Evolutionary conservation across 495 filamentous ascomycete species (phyloP), one percentile per base, ranked within the genome.

Genomic region (Annulohypoxylon maeteangense): DNA sequence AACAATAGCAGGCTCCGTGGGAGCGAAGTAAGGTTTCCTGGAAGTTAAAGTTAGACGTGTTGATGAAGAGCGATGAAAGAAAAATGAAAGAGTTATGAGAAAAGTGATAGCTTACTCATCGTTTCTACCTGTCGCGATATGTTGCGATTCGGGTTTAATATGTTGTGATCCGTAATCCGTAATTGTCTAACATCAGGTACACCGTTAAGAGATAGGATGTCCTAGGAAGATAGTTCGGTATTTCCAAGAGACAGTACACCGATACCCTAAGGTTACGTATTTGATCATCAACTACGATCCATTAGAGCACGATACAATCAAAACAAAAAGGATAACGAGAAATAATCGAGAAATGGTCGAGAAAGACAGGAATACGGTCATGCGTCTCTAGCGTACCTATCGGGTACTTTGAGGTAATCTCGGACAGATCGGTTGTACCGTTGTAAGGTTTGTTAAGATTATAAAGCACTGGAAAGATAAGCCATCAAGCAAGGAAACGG

Each of bases 1-100:
- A 77, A 53, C 3, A 75, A 60, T 36, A 75, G 48, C 50, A 74
- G 60, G 44, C 64, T 67, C 63, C 56, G 72, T 36, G 70, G 70
- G 16, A 75, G 48, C 31, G 22, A 48, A 14, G 60, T 47, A 25
- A 68, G 48, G 36, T 22, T 7, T 51, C 20, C 64, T 72, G 31
- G 5, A 4, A 42, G 32, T 40, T 7, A 18, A 48, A 18, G 42
- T 67, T 40, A 59, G 63, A 36, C 1, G 38, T 36, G 20, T 14
- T 20, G 5, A 12, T 44, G 40, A 18, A 7, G 34, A 29, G 38
- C 10, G 18, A 40, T 44, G 20, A 4, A 29, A 10, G 18, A 36
- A 14, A 23, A 40, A 44, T 27, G 34, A 34, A 32, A 3, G 2
- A 16, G n/a, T 22, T 48, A 34, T 3, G n/a, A 42, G 4, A 31